phyloP scores from a whole-genome alignment of 2,329 filamentous ascomycete genomes.

The Cladosporium sp. region DNA sequence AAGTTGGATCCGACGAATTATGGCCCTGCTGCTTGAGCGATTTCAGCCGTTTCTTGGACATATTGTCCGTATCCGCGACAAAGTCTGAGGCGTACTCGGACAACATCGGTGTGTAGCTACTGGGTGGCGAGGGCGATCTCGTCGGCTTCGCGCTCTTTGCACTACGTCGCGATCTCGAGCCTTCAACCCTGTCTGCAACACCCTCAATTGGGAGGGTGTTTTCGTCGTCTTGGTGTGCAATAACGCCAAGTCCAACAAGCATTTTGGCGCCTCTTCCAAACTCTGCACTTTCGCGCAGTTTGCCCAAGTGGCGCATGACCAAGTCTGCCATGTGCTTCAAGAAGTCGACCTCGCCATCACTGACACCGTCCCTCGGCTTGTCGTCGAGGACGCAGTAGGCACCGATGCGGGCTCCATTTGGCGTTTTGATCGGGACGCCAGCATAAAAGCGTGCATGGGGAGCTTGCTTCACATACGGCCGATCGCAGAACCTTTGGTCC shows the following conservation, averaged over 20 bases:
- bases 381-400: constrained; percentile 63
- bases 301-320: constrained; percentile 64
- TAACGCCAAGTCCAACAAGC: constrained; percentile 9
- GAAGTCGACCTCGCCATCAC: constrained; percentile 53
- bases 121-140: not conserved
- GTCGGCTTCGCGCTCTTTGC: not conserved
- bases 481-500: constrained; percentile 32
- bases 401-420: constrained; percentile 61
- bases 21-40: not conserved
- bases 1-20: not conserved
- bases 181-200: not conserved
- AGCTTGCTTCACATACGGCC: constrained; percentile 33
- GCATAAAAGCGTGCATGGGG: constrained; percentile 53
- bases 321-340: constrained; percentile 60
- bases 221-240: not conserved
- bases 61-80: not conserved
- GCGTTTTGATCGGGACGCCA: constrained; percentile 64
- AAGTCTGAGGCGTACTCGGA: constrained; percentile 9
- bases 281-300: constrained; percentile 54
- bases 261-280: constrained; percentile 14
- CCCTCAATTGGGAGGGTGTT: not conserved
- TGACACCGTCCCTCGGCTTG: constrained; percentile 55
- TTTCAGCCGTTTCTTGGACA: not conserved
- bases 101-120: constrained; percentile 4
- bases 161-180: not conserved